Conservation (phyloP, 352 stramenopile species). For the Globisporangium megalacanthum region DNA sequence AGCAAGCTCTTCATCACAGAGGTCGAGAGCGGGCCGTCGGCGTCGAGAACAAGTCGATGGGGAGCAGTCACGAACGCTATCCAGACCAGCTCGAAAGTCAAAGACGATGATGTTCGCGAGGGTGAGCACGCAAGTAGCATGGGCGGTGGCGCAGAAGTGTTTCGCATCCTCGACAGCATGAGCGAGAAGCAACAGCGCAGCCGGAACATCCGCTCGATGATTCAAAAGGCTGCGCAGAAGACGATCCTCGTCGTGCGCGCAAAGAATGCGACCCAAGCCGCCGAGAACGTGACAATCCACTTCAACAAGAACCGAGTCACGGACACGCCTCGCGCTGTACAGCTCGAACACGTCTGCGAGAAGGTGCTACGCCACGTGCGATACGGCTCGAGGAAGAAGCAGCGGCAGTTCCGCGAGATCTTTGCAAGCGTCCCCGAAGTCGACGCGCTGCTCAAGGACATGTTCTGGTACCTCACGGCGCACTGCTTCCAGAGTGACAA, state of each 20-base stretch:
- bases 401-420: constrained; percentile 33
- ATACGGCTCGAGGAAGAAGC: constrained; percentile 28
- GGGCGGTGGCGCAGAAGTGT: constrained; percentile 30
- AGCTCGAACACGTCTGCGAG: constrained; percentile 34
- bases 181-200: constrained; percentile 41
- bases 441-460: constrained; percentile 56
- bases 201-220: constrained; percentile 51
- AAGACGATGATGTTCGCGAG: neutral
- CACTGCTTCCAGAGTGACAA: constrained; percentile 49
- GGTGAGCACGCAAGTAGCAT: constrained; percentile 8
- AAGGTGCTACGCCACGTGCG: constrained; percentile 45
- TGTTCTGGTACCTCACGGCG: constrained; percentile 70
- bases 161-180: constrained; percentile 45
- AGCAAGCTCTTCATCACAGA: constrained; percentile 34
- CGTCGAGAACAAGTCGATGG: neutral
- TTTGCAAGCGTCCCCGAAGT: constrained; percentile 39
- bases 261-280: constrained; percentile 63
- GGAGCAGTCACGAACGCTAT: neutral
- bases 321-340: constrained; percentile 45
- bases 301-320: constrained; percentile 42
- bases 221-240: constrained; percentile 64
- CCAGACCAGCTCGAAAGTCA: constrained; percentile 3
- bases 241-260: constrained; percentile 68
- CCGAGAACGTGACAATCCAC: constrained; percentile 57
- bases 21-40: constrained; percentile 6